Evolutionary conservation across 345 rosid species (phyloP).

Genomic region (Melastoma malabathricum): DNA sequence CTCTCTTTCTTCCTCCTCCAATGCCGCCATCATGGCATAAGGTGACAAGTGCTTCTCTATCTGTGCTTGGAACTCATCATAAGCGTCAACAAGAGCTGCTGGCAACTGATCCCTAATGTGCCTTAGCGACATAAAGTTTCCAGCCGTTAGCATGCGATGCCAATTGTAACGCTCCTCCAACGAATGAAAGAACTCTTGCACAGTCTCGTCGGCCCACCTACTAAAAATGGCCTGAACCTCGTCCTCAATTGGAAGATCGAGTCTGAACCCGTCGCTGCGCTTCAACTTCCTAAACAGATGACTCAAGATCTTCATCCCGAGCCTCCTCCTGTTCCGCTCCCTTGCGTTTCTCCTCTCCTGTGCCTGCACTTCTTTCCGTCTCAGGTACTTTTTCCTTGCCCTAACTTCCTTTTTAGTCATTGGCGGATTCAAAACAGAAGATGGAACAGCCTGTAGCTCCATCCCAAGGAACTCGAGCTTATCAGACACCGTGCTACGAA

Average conservation of each 20-base stretch:
- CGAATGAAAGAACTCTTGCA: slow-evolving; percentile 60
- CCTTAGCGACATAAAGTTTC: slow-evolving; percentile 65
- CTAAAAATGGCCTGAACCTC: slow-evolving; percentile 51
- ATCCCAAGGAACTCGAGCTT: slow-evolving; percentile 65
- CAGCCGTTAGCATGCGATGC: slow-evolving; percentile 71
- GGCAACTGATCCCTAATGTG: slow-evolving; percentile 77
- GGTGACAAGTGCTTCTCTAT: slow-evolving; percentile 67
- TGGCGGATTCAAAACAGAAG: slow-evolving; percentile 72
- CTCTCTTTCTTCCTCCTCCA: slow-evolving; percentile 60
- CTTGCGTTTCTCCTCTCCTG: slow-evolving; percentile 63
- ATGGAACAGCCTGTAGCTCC: slow-evolving; percentile 84
- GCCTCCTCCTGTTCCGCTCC: slow-evolving; percentile 66
- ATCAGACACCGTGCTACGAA: slow-evolving; percentile 76
- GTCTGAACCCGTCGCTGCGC: slow-evolving; percentile 35
- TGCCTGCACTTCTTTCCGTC: slow-evolving; percentile 75
- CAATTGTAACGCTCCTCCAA: slow-evolving; percentile 62
- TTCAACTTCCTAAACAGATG: slow-evolving; percentile 73
- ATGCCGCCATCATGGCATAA: slow-evolving; percentile 31
- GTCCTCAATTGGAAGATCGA: slow-evolving; percentile 43
- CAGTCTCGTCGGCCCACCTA: slow-evolving; percentile 71
- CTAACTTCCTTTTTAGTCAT: slow-evolving; percentile 73
- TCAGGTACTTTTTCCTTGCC: slow-evolving; percentile 73
- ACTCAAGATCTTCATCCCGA: slow-evolving; percentile 59
- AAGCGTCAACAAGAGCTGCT: slow-evolving; percentile 51
- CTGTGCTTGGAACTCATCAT: slow-evolving; percentile 74